A percentile compares a stretch with the other conserved stretches of the same genome.
These are phyloP conservation scores for Fusarium sp. DNA, from an alignment of 2,329 filamentous ascomycete genomes.

Conservation along the genomic window DNA sequence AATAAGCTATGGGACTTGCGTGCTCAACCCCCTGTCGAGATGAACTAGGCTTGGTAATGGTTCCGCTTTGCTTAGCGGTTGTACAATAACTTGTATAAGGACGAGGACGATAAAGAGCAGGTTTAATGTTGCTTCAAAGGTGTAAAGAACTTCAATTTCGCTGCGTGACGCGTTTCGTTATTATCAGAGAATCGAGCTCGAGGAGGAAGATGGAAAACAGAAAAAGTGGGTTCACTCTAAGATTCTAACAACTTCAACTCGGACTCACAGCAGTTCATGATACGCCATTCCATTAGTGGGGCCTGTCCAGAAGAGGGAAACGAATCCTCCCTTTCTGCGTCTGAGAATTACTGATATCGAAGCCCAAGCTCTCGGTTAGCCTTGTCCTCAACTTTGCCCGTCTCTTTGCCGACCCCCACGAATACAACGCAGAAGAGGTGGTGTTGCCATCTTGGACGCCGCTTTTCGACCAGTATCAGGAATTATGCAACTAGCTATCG, in stretches of 20 bases:
- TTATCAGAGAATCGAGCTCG: not conserved
- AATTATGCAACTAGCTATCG: not conserved
- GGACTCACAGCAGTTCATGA: not conserved
- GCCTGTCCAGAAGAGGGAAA: not conserved
- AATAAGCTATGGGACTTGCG: slow-evolving; percentile 1
- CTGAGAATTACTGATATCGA: not conserved
- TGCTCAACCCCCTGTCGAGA: not conserved
- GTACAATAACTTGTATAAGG: not conserved
- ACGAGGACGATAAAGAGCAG: not conserved
- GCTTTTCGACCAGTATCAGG: not conserved
- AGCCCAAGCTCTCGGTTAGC: not conserved
- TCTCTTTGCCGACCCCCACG: not conserved
- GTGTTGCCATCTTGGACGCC: not conserved
- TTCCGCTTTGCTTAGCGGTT: not conserved
- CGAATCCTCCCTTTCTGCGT: not conserved
- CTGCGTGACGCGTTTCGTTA: not conserved
- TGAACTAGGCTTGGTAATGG: not conserved
- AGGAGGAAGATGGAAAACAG: not conserved
- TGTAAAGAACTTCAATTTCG: not conserved
- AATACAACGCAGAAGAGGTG: not conserved
- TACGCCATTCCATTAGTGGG: not conserved
- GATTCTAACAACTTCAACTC: not conserved
- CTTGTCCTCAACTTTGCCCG: not conserved
- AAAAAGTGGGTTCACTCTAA: not conserved
- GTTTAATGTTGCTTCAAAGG: not conserved